Evolutionary conservation across 2,329 filamentous ascomycete species (phyloP).

Genomic region (Talaromyces verruculosus): DNA sequence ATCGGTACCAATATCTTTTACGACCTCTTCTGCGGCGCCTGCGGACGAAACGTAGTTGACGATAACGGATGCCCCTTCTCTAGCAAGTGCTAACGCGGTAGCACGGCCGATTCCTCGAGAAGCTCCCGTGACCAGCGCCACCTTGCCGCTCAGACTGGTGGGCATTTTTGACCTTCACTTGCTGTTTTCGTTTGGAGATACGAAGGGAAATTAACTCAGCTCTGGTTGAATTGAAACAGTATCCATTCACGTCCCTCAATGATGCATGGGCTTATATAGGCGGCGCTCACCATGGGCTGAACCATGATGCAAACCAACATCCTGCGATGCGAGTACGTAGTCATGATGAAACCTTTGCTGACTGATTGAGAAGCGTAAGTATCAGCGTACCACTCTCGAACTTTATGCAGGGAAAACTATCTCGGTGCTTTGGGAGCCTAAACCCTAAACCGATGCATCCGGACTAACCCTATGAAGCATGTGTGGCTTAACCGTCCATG

Average conservation of each 20-base stretch:
- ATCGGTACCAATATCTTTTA: constrained; percentile 48
- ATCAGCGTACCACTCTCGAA: background rate
- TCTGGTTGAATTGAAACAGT: background rate
- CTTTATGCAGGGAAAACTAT: background rate
- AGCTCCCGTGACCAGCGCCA: constrained; percentile 10
- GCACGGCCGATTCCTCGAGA: constrained; percentile 12
- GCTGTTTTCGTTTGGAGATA: too few species aligned
- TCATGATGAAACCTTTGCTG: background rate
- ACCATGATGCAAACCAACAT: background rate
- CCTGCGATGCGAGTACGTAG: background rate
- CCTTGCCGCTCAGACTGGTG: background rate
- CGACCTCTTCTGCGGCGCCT: constrained; percentile 33
- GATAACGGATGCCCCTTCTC: background rate
- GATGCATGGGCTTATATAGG: background rate
- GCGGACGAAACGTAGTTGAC: constrained; percentile 12
- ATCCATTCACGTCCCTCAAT: background rate
- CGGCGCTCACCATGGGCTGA: background rate
- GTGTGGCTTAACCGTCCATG: background rate
- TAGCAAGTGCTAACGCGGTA: background rate
- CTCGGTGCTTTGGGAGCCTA: background rate
- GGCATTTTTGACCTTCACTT: background rate
- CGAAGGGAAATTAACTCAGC: background rate
- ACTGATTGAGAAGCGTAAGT: background rate
- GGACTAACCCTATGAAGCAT: background rate
- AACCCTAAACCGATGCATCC: background rate